Base-by-base conservation (phyloP, 352 stramenopile genomes). In the Globisporangium viniferum region DNA sequence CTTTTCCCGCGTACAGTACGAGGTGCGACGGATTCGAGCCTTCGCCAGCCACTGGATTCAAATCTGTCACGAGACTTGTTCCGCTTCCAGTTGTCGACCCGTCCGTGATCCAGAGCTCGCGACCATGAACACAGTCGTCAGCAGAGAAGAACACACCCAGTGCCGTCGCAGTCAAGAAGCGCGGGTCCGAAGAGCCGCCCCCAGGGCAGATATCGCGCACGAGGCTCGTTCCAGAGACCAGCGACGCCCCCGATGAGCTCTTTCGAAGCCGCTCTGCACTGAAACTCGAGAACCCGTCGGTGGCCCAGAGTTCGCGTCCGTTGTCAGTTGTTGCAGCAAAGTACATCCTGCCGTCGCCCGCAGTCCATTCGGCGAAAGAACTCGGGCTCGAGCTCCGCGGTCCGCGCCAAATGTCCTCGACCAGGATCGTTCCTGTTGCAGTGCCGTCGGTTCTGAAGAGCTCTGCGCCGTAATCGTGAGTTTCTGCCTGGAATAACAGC, bases 261-360 rank as follows among this genome's bases (percentile, higher is more conserved):
- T 64, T 68, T 6, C 65, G 60, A 15, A 53, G 44, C 1, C 73
- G 59, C 48, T 81, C 74, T 0, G 56, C 53, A 7, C 61, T 76
- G 18, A 76, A 66, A 39, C 73, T 84, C 6, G 72, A 73, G 24
- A 71, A 75, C 2, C 74, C 80, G 59, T 90, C 75, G 3, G 82
- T 89, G 1, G 79, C 71, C 86, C 86, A 96, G 33, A 96, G 77
- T 62, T 96, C 88, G 5, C 84, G 73, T 14, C 83, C 83, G 44
- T 58, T 36, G 18, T 82, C 72, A 0, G 72, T 75, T 20, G 73
- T 83, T 1, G 84, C 84, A 4, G 78, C 71, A 69, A 92, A 93
- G 44, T 84, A 84, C 44, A 93, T 65, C 2, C 71, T 72, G 14
- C 71, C 68, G 49, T 84, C 73, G 4, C 75, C 69, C 14, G 62